phyloP scores from a whole-genome alignment of 108 stramenopile species.

The Schizochytrium sp. region DNA sequence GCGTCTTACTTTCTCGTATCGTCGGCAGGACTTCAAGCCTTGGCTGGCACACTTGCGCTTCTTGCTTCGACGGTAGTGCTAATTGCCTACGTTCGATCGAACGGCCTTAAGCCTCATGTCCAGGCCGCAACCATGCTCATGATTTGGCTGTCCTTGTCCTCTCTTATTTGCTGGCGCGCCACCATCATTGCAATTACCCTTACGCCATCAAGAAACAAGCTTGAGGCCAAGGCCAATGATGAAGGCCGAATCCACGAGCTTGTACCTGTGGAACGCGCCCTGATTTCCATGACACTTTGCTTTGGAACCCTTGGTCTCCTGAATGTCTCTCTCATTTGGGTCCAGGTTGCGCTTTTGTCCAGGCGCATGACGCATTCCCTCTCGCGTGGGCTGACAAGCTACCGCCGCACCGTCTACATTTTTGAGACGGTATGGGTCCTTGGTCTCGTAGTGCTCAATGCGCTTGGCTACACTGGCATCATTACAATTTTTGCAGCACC shows the following conservation, averaged over 20 bases:
- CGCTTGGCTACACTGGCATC: not conserved
- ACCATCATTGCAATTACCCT: not conserved
- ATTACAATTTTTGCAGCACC: not conserved
- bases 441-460: not conserved
- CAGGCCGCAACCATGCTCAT: not conserved
- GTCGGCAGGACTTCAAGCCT: not conserved
- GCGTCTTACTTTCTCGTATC: not conserved
- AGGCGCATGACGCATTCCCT: not conserved
- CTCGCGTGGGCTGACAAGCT: not conserved
- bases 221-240: not conserved
- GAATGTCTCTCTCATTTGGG: not conserved
- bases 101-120: not conserved
- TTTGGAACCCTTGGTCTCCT: not conserved
- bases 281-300: not conserved
- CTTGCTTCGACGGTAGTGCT: not conserved
- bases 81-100: not conserved
- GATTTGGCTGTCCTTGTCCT: not conserved
- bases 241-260: not conserved
- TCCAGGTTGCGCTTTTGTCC: not conserved
- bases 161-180: not conserved
- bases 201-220: not conserved
- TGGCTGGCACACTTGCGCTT: not conserved
- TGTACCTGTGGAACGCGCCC: not conserved
- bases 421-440: not conserved
- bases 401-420: not conserved